Evolutionary conservation across 768 basidiomycete species (phyloP).

Genomic region (Asterophora parasitica): DNA sequence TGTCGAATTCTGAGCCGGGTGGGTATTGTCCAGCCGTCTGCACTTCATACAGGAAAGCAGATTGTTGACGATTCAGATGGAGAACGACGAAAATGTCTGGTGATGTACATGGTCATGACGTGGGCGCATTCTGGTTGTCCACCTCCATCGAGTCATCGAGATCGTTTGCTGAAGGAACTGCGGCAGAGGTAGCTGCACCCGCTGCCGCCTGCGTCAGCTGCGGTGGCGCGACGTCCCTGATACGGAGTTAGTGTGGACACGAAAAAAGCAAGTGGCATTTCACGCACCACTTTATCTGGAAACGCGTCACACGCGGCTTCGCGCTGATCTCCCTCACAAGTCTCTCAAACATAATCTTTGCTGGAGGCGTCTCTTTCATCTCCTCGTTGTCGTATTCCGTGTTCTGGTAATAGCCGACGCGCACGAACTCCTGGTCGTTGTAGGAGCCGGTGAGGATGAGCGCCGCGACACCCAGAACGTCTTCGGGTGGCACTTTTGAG

Average conservation of each 20-base stretch:
- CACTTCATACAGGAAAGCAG: background rate
- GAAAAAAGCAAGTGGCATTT: too few species aligned
- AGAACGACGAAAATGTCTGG: background rate
- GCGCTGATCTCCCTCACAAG: constrained; percentile 84
- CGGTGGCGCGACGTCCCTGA: constrained; percentile 62
- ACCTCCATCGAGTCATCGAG: constrained; percentile 38
- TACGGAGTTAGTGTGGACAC: background rate
- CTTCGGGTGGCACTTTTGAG: constrained; percentile 77
- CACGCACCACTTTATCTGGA: constrained; percentile 80
- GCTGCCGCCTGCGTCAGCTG: constrained; percentile 37
- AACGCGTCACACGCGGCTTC: constrained; percentile 91
- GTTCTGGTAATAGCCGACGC: constrained; percentile 98
- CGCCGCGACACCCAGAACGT: constrained; percentile 94
- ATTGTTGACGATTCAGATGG: background rate
- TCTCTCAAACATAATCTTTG: constrained; percentile 68
- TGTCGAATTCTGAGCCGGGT: too few species aligned
- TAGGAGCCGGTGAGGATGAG: constrained; percentile 96
- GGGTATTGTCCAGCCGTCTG: background rate
- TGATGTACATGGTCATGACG: constrained; percentile 16
- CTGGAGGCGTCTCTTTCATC: constrained; percentile 71
- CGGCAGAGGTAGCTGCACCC: constrained; percentile 67
- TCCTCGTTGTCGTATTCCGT: constrained; percentile 97
- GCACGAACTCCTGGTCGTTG: constrained; percentile 97
- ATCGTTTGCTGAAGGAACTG: constrained; percentile 70
- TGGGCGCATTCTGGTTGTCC: constrained; percentile 19